Evolutionary conservation across 306 rosid species (phyloP), one percentile per base, ranked within the genome.

Genomic region (Morella rubra): DNA sequence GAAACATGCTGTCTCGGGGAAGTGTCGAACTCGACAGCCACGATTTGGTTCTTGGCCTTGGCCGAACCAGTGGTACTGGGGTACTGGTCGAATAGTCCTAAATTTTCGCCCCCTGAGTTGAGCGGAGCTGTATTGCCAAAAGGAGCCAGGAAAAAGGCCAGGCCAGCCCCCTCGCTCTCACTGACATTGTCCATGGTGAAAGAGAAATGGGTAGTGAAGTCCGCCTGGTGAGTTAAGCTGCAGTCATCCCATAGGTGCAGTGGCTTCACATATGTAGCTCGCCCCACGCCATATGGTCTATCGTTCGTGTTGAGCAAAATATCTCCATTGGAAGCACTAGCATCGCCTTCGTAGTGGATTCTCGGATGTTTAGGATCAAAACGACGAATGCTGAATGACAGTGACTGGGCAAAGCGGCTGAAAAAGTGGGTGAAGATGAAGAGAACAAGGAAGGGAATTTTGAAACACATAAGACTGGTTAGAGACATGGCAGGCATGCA

Each of bases 21-120:
- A 51, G 67, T 79, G 27, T 85, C 84, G 19, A 85, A 85, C 77
- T 76, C 80, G 44, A 85, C 79, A 0, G 70, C 69, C 10, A 85
- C 77, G 18, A 76, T 58, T 3, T 10, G 58, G 61, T 81, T 72
- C 37, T 20, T 42, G 32, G 84, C 46, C 44, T 6, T 8, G n/a
- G 49, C n/a, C 46, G 8, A 12, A n/a, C 27, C 27, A 24, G 27
- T 24, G 11, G 8, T 64, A 22, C 44, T 15, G 72, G 75, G 73
- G 47, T n/a, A n/a, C n/a, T 18, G 9, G 14, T 27, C 67, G 69
- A 81, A 46, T 18, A 76, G 53, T 51, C 81, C 84, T 1, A 83
- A 53, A 51, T 16, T 32, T 9, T 24, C 60, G 10, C 80, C 75
- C 9, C 69, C 77, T 7, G 81, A 83, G 32, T 76, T 24, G 37